A percentile compares a stretch with the other conserved stretches of the same genome.
Conservation (phyloP, 805 yeast genomes). For the Kodamaea fukazawae region DNA sequence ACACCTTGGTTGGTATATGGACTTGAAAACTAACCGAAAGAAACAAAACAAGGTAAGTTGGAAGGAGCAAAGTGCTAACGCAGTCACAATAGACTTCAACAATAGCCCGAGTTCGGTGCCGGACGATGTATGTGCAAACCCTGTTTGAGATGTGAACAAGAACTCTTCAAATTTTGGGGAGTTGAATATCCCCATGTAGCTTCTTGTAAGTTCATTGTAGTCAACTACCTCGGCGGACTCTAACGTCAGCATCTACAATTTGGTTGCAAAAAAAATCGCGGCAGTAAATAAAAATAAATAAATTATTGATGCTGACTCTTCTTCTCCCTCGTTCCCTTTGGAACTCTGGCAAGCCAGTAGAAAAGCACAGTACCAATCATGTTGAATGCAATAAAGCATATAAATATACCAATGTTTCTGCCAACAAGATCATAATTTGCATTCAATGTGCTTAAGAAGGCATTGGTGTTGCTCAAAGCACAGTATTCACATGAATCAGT, state of each 20-base stretch:
- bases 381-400: constrained; percentile 26
- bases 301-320: constrained; percentile 6
- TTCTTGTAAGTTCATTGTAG: constrained; percentile 25
- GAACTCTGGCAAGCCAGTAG: constrained; percentile 44
- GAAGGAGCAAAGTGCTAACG: constrained; percentile 50
- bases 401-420: constrained; percentile 29
- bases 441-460: constrained; percentile 46
- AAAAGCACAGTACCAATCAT: constrained; percentile 24
- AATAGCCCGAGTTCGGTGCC: constrained; percentile 60
- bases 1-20: constrained; percentile 55
- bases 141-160: constrained; percentile 53
- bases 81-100: constrained; percentile 52
- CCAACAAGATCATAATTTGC: constrained; percentile 35
- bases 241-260: constrained; percentile 7
- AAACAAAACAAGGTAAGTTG: constrained; percentile 48
- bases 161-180: constrained; percentile 35
- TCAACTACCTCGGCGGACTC: constrained; percentile 12
- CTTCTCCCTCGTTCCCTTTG: constrained; percentile 29
- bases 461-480: constrained; percentile 54
- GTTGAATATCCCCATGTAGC: constrained; percentile 29
- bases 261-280: constrained; percentile 6
- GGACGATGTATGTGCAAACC: constrained; percentile 54
- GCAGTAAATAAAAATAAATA: background rate
- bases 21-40: constrained; percentile 28
- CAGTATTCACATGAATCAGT: constrained; percentile 63